phyloP scores from a whole-genome alignment of 2,329 filamentous ascomycete species.

The Penicillium sp. region DNA sequence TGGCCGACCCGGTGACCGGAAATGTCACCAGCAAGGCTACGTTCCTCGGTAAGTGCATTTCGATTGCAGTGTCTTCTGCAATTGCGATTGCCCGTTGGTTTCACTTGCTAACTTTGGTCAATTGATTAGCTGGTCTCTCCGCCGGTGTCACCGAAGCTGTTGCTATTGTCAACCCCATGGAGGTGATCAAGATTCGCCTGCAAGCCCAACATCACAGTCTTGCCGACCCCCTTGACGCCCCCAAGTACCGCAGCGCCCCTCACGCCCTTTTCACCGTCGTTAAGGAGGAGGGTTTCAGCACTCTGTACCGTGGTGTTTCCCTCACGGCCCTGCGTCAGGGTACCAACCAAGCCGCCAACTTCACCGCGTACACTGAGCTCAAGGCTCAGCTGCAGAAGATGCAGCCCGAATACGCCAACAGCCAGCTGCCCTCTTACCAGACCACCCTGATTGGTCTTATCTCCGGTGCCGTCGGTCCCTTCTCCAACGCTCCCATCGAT shows the following conservation, averaged over 20 bases:
- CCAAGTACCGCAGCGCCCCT: conserved; percentile 95
- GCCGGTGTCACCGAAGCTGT: conserved; percentile 97
- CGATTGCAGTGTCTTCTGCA: background rate
- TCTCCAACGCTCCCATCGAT: conserved; percentile 96
- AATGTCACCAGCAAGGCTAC: conserved; percentile 69
- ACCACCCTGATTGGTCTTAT: conserved; percentile 89
- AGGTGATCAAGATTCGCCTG: conserved; percentile 97
- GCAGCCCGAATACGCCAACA: conserved; percentile 67
- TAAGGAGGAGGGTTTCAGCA: conserved; percentile 82
- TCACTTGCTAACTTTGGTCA: background rate
- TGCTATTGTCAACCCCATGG: conserved; percentile 95
- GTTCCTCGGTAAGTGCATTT: conserved; percentile 59
- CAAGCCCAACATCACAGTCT: conserved; percentile 98
- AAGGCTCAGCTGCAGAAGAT: conserved; percentile 72
- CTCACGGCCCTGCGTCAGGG: conserved; percentile 93
- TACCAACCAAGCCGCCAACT: conserved; percentile 97
- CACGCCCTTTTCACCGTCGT: conserved; percentile 82
- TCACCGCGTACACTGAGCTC: conserved; percentile 95
- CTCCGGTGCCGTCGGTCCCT: conserved; percentile 88
- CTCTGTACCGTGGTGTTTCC: conserved; percentile 89
- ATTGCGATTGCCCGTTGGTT: background rate
- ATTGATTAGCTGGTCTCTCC: conserved; percentile 69
- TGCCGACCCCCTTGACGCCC: conserved; percentile 92
- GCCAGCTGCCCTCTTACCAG: conserved; percentile 78
- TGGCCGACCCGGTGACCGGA: conserved; percentile 69